Conservation (phyloP, 306 rosid genomes). For the Cicer cuneatum region DNA sequence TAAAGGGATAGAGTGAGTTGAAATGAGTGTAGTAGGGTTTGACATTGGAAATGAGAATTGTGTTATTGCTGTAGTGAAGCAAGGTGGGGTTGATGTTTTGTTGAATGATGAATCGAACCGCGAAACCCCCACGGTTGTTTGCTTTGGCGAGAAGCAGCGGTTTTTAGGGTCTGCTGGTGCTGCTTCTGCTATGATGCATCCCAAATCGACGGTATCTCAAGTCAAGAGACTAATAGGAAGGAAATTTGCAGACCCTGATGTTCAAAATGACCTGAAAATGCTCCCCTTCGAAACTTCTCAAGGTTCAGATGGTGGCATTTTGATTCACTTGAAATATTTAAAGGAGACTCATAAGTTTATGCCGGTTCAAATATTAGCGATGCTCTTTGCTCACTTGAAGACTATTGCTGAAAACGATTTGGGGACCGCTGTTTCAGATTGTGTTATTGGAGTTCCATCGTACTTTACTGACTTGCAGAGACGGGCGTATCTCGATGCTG, state of each 20-base stretch:
- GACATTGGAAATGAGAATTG: slow-evolving; percentile 97
- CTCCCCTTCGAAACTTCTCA: slow-evolving; percentile 70
- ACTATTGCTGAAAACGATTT: slow-evolving; percentile 63
- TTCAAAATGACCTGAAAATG: slow-evolving; percentile 67
- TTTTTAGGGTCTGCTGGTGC: slow-evolving; percentile 93
- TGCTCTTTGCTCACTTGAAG: slow-evolving; percentile 88
- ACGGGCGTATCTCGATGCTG: slow-evolving; percentile 76
- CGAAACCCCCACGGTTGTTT: slow-evolving; percentile 84
- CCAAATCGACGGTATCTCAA: slow-evolving; percentile 80
- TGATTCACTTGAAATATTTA: slow-evolving; percentile 71
- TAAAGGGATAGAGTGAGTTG: slow-evolving; percentile 34
- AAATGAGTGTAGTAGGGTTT: slow-evolving; percentile 91
- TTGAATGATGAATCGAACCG: slow-evolving; percentile 90
- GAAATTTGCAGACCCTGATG: slow-evolving; percentile 57
- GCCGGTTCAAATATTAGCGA: slow-evolving; percentile 79
- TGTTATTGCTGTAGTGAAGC: slow-evolving; percentile 88
- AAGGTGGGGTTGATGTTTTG: slow-evolving; percentile 82
- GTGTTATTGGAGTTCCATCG: slow-evolving; percentile 88
- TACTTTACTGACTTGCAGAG: slow-evolving; percentile 92
- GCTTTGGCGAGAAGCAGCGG: slow-evolving; percentile 92
- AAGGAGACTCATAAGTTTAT: slow-evolving; percentile 62
- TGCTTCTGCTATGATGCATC: slow-evolving; percentile 86
- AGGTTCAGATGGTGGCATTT: slow-evolving; percentile 70
- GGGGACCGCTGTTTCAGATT: slow-evolving; percentile 69
- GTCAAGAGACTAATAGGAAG: slow-evolving; percentile 85